Conservation (phyloP, 2,329 filamentous ascomycete genomes). For the Exophiala alcalophila region DNA sequence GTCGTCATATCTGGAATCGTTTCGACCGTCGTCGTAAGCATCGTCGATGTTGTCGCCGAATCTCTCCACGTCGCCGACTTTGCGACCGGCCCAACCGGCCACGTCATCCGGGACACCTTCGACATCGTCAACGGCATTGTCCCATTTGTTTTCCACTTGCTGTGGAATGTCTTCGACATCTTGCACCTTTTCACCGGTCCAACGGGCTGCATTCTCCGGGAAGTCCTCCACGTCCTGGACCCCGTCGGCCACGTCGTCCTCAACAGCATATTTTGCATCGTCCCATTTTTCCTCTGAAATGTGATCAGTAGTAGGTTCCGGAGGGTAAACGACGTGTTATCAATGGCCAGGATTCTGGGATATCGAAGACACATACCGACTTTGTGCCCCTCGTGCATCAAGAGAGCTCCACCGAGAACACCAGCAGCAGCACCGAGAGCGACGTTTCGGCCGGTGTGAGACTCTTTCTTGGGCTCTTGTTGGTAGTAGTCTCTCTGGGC, state of each 20-base stretch:
- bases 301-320: conserved; percentile 4
- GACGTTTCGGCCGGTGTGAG: conserved; percentile 36
- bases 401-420: conserved; percentile 43
- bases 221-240: conserved; percentile 38
- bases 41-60: conserved; percentile 44
- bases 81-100: conserved; percentile 41
- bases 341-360: background rate
- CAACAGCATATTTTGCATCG: conserved; percentile 34
- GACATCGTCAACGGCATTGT: conserved; percentile 35
- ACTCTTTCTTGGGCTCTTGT: conserved; percentile 23
- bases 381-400: conserved; percentile 47
- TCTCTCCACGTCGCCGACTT: conserved; percentile 44
- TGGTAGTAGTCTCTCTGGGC: conserved; percentile 25
- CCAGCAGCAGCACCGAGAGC: conserved; percentile 43
- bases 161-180: conserved; percentile 43
- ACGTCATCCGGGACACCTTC: conserved; percentile 38
- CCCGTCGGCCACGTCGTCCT: conserved; percentile 31
- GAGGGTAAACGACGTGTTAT: too few relatives aligned
- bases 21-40: conserved; percentile 44
- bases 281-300: conserved; percentile 37
- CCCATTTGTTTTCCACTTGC: conserved; percentile 37
- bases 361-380: conserved; percentile 35
- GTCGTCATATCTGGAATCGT: conserved; percentile 20
- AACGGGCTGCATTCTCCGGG: conserved; percentile 44
- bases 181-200: conserved; percentile 43